These are phyloP conservation scores for Daldinia sp. DNA, from an alignment of 2,329 filamentous ascomycete species.

Conservation along the genomic window DNA sequence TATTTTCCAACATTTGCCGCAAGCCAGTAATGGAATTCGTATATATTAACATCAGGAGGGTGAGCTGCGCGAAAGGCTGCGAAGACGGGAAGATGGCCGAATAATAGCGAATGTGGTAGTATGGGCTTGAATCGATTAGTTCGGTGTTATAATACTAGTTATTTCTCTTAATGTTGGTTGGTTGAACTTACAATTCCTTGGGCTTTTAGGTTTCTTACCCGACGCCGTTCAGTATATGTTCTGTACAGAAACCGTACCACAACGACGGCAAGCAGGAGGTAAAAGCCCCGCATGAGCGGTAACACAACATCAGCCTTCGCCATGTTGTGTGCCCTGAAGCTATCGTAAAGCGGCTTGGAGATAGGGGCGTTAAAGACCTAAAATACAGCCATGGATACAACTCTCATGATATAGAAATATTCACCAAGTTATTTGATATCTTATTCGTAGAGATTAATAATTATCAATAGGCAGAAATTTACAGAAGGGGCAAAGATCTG, in stretches of 20 bases:
- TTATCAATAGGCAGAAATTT: background rate
- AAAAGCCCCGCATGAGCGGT: conserved; percentile 38
- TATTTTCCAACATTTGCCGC: conserved; percentile 44
- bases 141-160: background rate
- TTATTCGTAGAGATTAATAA: background rate
- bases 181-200: conserved; percentile 48
- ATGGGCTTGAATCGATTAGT: conserved; percentile 45
- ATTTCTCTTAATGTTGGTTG: background rate
- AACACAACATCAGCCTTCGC: conserved; percentile 17
- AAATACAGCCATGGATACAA: background rate
- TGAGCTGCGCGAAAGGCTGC: conserved; percentile 43
- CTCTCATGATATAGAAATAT: background rate
- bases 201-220: conserved; percentile 41
- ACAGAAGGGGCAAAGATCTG: background rate
- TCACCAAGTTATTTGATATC: background rate
- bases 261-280: conserved; percentile 34
- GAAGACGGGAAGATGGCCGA: conserved; percentile 47
- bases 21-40: conserved; percentile 47
- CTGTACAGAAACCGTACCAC: conserved; percentile 43
- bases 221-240: conserved; percentile 42
- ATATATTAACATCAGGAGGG: conserved; percentile 47
- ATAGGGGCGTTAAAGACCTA: background rate
- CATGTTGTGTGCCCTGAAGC: conserved; percentile 5
- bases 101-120: conserved; percentile 47
- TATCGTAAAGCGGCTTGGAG: background rate